Evolutionary conservation across 2,329 filamentous ascomycete species (phyloP).

Genomic region (Purpureocillium takamizusanense): DNA sequence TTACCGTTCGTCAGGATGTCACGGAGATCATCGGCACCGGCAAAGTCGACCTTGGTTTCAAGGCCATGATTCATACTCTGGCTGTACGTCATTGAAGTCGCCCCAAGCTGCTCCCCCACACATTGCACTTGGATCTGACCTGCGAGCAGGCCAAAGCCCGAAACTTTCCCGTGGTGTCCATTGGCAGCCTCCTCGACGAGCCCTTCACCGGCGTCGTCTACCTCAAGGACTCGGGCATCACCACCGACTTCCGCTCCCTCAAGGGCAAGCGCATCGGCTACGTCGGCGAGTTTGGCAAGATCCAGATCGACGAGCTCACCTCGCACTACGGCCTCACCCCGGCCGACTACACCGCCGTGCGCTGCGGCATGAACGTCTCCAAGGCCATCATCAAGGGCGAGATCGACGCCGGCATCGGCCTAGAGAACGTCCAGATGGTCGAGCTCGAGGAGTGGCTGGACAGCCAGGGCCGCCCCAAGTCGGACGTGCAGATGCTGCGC

Average conservation of each 20-base stretch:
- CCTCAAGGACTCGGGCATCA: slow-evolving; percentile 66
- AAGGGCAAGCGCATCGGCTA: slow-evolving; percentile 73
- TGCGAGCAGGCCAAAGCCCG: slow-evolving; percentile 70
- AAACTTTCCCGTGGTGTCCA: slow-evolving; percentile 61
- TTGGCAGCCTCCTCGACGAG: slow-evolving; percentile 69
- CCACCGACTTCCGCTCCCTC: slow-evolving; percentile 63
- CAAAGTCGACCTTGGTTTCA: slow-evolving; percentile 72
- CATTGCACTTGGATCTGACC: too few species aligned
- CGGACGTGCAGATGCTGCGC: slow-evolving; percentile 70
- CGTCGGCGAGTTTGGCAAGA: slow-evolving; percentile 74
- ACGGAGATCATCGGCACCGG: slow-evolving; percentile 72
- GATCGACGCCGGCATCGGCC: slow-evolving; percentile 67
- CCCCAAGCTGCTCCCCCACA: too few species aligned
- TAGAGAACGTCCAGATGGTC: slow-evolving; percentile 79
- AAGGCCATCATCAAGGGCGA: slow-evolving; percentile 64
- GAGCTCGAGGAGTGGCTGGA: slow-evolving; percentile 71
- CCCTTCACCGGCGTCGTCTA: slow-evolving; percentile 75
- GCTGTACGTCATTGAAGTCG: too few species aligned
- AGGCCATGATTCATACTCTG: slow-evolving; percentile 77
- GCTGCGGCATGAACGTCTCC: slow-evolving; percentile 75
- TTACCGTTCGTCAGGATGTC: slow-evolving; percentile 47
- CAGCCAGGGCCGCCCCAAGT: slow-evolving; percentile 49
- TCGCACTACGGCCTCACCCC: slow-evolving; percentile 68
- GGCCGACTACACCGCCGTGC: slow-evolving; percentile 64
- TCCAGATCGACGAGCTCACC: slow-evolving; percentile 75